Conservation (phyloP, 768 basidiomycete genomes). For the Trametes cinnabarina region DNA sequence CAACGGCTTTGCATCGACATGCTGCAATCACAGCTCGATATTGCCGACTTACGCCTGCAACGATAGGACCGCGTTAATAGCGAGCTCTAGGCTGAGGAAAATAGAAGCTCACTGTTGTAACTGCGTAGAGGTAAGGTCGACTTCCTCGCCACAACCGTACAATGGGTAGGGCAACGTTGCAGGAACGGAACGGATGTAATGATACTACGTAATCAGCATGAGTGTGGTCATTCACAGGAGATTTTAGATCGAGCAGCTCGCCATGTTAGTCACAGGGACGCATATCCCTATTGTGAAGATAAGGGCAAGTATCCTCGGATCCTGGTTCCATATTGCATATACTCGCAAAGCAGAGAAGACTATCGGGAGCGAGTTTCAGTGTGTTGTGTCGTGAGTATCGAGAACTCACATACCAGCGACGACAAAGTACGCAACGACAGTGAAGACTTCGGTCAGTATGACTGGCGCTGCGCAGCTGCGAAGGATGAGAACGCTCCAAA, state of each 20-base stretch:
- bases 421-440: slow-evolving; percentile 2
- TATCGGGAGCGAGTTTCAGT: too few species aligned
- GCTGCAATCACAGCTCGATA: too few species aligned
- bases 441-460: slow-evolving; percentile 7
- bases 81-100: neutral
- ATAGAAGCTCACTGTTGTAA: neutral
- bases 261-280: slow-evolving; percentile 11
- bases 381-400: too few species aligned
- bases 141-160: slow-evolving; percentile 5
- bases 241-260: neutral
- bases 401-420: neutral
- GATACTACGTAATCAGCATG: neutral
- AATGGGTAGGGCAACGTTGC: neutral
- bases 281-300: neutral
- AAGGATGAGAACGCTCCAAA: too few species aligned
- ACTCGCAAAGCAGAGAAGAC: slow-evolving; percentile 11
- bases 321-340: slow-evolving; percentile 15
- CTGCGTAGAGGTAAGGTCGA: neutral
- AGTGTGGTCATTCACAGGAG: neutral
- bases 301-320: neutral
- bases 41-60: too few species aligned
- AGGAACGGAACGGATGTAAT: slow-evolving; percentile 2
- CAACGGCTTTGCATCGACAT: too few species aligned
- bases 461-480: slow-evolving; percentile 4
- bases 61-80: too few species aligned